Percentiles rank a stretch among this genome's conserved stretches.
These are phyloP conservation scores for Calonectria pauciramosa DNA, from an alignment of 2,329 filamentous ascomycete species.

Conservation along the genomic window DNA sequence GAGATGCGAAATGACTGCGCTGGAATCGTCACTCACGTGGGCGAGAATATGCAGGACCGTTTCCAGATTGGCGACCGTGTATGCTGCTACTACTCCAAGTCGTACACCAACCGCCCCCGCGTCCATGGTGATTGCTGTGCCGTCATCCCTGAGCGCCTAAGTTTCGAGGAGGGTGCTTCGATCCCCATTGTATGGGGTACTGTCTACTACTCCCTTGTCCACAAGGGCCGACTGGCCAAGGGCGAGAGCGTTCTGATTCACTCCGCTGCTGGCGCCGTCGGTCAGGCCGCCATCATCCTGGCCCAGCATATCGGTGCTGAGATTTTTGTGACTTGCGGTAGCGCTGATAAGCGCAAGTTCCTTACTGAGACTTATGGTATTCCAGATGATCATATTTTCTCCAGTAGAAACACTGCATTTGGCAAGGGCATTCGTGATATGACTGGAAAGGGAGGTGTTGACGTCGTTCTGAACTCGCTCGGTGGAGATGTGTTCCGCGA, in stretches of 20 bases:
- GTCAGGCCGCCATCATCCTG: slow-evolving; percentile 19
- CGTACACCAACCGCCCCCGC: slow-evolving; percentile 4
- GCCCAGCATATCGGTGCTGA: slow-evolving; percentile 19
- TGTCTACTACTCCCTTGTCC: slow-evolving; percentile 23
- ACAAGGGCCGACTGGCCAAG: slow-evolving; percentile 9
- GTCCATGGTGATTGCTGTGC: slow-evolving; percentile 15
- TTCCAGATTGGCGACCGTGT: slow-evolving; percentile 22
- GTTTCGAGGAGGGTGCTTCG: slow-evolving; percentile 24
- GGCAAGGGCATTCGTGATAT: neutral
- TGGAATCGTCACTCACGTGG: slow-evolving; percentile 22
- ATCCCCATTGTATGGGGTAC: slow-evolving; percentile 25
- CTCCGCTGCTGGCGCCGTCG: slow-evolving; percentile 21
- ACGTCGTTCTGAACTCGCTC: slow-evolving; percentile 26
- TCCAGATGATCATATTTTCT: slow-evolving; percentile 24
- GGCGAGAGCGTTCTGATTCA: slow-evolving; percentile 34
- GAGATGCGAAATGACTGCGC: slow-evolving; percentile 18
- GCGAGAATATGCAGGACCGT: slow-evolving; percentile 6
- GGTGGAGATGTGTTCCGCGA: slow-evolving; percentile 25
- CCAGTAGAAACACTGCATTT: slow-evolving; percentile 14
- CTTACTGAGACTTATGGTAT: slow-evolving; percentile 18
- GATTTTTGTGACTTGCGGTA: slow-evolving; percentile 17
- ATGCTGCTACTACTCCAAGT: neutral
- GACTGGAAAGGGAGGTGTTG: slow-evolving; percentile 21
- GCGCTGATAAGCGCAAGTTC: slow-evolving; percentile 12
- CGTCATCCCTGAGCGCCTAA: slow-evolving; percentile 20